phyloP scores from a whole-genome alignment of 768 basidiomycete genomes.

The Rhizopogon sp. region DNA sequence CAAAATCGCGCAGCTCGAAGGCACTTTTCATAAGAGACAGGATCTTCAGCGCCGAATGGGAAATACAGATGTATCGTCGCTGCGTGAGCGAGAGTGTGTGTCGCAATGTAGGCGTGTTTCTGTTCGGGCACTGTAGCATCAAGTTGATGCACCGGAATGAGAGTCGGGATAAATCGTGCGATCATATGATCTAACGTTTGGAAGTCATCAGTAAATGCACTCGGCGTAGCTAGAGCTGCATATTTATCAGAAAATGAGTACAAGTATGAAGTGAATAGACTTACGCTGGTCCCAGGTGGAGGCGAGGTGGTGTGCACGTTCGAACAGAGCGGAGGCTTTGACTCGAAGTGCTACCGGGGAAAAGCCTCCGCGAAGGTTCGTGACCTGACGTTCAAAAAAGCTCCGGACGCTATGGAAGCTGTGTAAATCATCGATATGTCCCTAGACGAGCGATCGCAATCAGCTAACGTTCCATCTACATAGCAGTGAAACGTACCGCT shows the following conservation, averaged over 20 bases:
- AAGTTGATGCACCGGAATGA: constrained; percentile 63
- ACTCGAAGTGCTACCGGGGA: constrained; percentile 61
- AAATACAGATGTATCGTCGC: constrained; percentile 64
- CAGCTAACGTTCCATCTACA: constrained; percentile 5
- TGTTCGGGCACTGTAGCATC: constrained; percentile 51
- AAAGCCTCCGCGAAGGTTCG: constrained; percentile 46
- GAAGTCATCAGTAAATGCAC: constrained; percentile 51
- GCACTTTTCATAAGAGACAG: constrained; percentile 61
- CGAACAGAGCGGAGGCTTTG: constrained; percentile 73
- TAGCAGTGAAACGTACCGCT: constrained; percentile 38
- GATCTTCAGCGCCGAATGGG: constrained; percentile 55
- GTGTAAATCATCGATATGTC: constrained; percentile 46
- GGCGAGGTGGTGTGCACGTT: constrained; percentile 59
- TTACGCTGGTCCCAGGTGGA: constrained; percentile 57
- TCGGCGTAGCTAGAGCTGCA: constrained; percentile 40
- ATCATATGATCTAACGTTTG: constrained; percentile 61
- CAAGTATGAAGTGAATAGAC: constrained; percentile 13
- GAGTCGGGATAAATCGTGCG: constrained; percentile 54
- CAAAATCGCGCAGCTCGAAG: constrained; percentile 57
- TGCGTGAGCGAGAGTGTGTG: constrained; percentile 63
- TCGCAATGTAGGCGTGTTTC: constrained; percentile 52
- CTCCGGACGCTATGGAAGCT: constrained; percentile 55
- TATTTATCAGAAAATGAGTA: constrained; percentile 16
- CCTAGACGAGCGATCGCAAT: constrained; percentile 36
- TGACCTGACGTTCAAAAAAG: constrained; percentile 58